These are phyloP conservation scores for Viola odorata DNA, from an alignment of 345 rosid genomes.

Conservation along the genomic window DNA sequence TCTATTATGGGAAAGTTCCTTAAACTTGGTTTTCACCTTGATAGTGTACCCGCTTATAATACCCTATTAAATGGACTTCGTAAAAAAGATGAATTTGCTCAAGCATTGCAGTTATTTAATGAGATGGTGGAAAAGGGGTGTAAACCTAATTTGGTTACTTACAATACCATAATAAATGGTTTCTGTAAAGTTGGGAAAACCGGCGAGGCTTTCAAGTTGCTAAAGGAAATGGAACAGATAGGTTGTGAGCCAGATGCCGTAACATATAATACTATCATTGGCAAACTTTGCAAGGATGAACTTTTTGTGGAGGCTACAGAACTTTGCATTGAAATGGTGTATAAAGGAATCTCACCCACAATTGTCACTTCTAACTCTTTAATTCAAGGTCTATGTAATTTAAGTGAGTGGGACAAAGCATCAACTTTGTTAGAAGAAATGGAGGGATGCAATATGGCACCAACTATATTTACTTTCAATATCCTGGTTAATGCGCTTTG, in stretches of 20 bases:
- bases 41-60: background rate
- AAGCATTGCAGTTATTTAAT: background rate
- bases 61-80: background rate
- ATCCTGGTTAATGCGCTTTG: background rate
- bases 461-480: conserved; percentile 1
- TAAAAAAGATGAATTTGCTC: background rate
- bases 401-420: background rate
- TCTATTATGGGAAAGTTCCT: conserved; percentile 9
- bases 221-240: background rate
- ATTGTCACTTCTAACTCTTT: background rate
- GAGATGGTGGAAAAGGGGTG: background rate
- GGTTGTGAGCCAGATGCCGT: background rate
- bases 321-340: background rate
- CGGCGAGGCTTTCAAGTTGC: background rate
- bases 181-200: conserved; percentile 6
- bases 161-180: conserved; percentile 8
- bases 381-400: conserved; percentile 3
- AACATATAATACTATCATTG: conserved; percentile 7
- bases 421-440: background rate
- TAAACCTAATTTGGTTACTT: background rate
- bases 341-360: conserved; percentile 2
- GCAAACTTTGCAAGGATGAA: background rate
- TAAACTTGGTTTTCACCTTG: conserved; percentile 5
- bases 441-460: background rate
- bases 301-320: background rate